Evolutionary conservation across 2,329 filamentous ascomycete genomes (phyloP).

Genomic region (Chrysoporthe austroafricana): DNA sequence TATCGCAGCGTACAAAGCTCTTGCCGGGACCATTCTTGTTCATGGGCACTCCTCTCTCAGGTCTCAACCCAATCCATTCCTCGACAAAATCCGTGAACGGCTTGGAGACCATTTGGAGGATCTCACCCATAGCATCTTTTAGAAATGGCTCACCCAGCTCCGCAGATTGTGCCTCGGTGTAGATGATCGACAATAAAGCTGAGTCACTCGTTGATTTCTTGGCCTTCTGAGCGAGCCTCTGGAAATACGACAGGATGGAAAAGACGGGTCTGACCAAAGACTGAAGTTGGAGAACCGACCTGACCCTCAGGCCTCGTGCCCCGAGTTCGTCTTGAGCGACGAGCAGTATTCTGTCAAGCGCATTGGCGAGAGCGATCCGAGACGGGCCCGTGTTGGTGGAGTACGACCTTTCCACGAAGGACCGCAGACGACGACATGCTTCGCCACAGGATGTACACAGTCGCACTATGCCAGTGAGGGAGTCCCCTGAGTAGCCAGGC

Average conservation of each 20-base stretch:
- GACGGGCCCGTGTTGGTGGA: conserved; percentile 48
- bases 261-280: conserved; percentile 51
- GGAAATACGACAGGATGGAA: conserved; percentile 56
- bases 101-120: conserved; percentile 51
- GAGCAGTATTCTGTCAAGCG: conserved; percentile 51
- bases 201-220: conserved; percentile 57
- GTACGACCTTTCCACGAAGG: conserved; percentile 53
- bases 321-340: conserved; percentile 55
- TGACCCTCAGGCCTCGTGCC: conserved; percentile 43
- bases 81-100: conserved; percentile 52
- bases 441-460: conserved; percentile 54
- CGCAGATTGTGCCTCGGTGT: conserved; percentile 63
- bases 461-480: conserved; percentile 50
- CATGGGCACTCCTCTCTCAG: conserved; percentile 59
- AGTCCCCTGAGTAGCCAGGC: conserved; percentile 58
- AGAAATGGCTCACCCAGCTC: conserved; percentile 67
- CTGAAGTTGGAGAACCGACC: conserved; percentile 59
- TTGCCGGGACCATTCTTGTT: conserved; percentile 54
- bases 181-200: conserved; percentile 63
- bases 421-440: conserved; percentile 48
- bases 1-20: conserved; percentile 64
- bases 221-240: conserved; percentile 53
- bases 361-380: conserved; percentile 56
- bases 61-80: conserved; percentile 74
- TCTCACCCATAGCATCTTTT: conserved; percentile 66